Base-by-base conservation (phyloP, 495 filamentous ascomycete genomes). In the Daldinia decipiens region DNA sequence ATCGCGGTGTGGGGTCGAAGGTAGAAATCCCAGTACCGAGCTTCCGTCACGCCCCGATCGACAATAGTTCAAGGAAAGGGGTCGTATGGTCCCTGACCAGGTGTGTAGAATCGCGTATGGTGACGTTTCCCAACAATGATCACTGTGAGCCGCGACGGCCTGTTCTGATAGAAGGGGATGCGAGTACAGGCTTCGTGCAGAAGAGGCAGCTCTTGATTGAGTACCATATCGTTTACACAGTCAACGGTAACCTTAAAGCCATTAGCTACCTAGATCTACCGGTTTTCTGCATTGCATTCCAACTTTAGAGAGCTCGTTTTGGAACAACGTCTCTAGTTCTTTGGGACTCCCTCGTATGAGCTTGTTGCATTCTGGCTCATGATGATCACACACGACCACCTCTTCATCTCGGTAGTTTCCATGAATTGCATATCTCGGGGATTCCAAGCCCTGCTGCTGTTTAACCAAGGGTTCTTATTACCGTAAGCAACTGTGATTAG, bases 81-180 rank as follows among this genome's bases (percentile, higher is more conserved):
- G 65, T 94, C 94, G 77, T 11, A 21, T 81, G 3, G 3, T 19
- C 0, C 19, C 1, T 0, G 4, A 4, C 47, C 2, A 72, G 70
- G 0, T 86, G 89, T 86, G 74, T 89, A 94, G 80, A 95, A 93
- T 4, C 92, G 88, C 1, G 89, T 93, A 73, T 94, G 90, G 74
- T 96, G 92, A 17, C 93, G 86, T 71, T 94, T 93, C 26, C 88
- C 89, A 3, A 88, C 86, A 21, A 90, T 73, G 47, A 89, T 79
- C 51, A 90, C 81, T 2, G 84, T 81, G 3, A 90, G 76, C 45
- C 82, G 82, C 0, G 90, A 88, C 0, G 83, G 68, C 0, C 77
- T 77, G 2, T 76, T 65, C 29, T 80, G 81, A 2, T 80, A 47
- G 1, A 21, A 79, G 73, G 90, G 90, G 8, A 82, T 53, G 12